Base-by-base conservation (phyloP, 1,139 yeast genomes). In the Magnusiomyces tetraspermus region DNA sequence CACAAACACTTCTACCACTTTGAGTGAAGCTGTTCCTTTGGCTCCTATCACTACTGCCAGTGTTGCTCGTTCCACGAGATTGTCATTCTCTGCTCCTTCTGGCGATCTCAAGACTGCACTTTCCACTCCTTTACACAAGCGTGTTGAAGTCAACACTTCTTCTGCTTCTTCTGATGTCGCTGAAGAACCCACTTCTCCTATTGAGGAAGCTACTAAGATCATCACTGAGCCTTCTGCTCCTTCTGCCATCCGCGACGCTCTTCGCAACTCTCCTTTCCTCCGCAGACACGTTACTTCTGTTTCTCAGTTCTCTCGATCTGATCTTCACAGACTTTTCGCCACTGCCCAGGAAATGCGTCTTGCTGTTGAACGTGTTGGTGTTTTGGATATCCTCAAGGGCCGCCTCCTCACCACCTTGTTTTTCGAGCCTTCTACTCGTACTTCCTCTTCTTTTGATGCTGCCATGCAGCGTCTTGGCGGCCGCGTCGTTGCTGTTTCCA, bases 381-480 rank as follows among this genome's bases (percentile, higher is more conserved):
- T 88, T 53, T 76, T 94, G 68, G 96, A 92, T 69, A 71, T 94
- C 58, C 79, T 92, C 72, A 79, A 83, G 71, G 96, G 97, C 57
- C 83, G 96, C 67, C 83, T 94, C 52, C 76, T 94, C 67, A 88
- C 97, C 51, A 92, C 97, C 24, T 83, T 94, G 77, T 94, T 94
- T 76, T 94, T 89, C 70, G 99, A 94, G 75, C 98, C 99, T 63
- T 88, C 97, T 11, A 94, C 99, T 48, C 81, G 99, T 72, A 94
- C 99, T 33, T 80, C 95, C 19, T 82, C 97, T 24, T 90, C 97
- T 1, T 94, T 94, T 69, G 96, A 94, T 70, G 96, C 97, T 63
- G 99, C 99, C 57, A 94, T 94, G 98, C 97, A 94, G 77, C 85
- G 99, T 75, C 78, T 94, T 64, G 99, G 99, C 70, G 99, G 99